phyloP scores from a whole-genome alignment of 1,139 yeast species.

The Saccharomyces hybrid region DNA sequence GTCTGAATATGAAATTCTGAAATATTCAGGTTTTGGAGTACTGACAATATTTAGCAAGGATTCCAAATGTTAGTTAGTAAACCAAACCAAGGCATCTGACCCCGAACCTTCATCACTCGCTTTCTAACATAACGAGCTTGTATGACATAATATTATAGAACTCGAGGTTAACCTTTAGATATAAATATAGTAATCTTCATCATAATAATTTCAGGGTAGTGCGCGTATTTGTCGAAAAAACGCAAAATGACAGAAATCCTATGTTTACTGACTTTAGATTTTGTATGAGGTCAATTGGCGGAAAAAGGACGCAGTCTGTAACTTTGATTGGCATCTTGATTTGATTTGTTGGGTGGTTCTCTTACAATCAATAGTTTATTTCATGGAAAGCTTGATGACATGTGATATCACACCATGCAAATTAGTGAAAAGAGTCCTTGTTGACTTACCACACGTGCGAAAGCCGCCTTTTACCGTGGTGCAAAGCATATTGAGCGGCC shows the following conservation, averaged over 20 bases:
- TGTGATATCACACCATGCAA: background rate
- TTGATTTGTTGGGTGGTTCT: background rate
- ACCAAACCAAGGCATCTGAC: background rate
- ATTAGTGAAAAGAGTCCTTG: background rate
- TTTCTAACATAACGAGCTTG: background rate
- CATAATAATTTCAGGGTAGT: background rate
- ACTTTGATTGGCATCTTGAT: background rate
- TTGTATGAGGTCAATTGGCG: background rate
- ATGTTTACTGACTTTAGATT: background rate
- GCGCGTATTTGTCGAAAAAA: background rate
- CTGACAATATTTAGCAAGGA: background rate
- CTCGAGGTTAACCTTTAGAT: background rate
- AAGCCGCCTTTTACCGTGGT: background rate
- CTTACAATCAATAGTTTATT: background rate
- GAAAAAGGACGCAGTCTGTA: background rate
- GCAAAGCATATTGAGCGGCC: background rate
- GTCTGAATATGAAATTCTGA: background rate
- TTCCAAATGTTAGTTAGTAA: background rate
- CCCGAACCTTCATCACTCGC: background rate
- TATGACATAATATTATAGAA: background rate
- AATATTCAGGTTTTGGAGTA: background rate
- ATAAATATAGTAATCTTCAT: background rate
- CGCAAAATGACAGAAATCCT: background rate
- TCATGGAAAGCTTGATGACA: background rate
- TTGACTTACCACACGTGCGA: background rate